A percentile compares a stretch with the other conserved stretches of the same genome.
phyloP scores from a whole-genome alignment of 176 grass and related monocot genomes.

The Carex scoparia region DNA sequence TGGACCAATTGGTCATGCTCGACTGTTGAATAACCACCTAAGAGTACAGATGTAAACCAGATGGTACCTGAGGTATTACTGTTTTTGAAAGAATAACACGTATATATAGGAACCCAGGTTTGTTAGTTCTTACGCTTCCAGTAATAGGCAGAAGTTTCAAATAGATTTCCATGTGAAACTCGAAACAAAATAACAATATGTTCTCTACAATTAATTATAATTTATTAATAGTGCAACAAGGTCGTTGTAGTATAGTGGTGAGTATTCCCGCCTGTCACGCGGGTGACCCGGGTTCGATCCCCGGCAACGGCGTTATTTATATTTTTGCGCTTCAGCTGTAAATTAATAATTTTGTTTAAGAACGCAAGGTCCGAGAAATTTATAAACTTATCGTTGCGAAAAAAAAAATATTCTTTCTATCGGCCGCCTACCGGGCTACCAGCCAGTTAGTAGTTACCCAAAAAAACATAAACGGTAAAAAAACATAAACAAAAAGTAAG shows the following conservation, averaged over 20 bases:
- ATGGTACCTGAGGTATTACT: no score
- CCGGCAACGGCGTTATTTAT: conserved; percentile 14
- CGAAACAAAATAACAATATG: no score
- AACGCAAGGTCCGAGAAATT: neutral
- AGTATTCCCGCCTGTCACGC: conserved; percentile 50
- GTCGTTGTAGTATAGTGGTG: conserved; percentile 58
- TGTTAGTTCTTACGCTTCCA: no score
- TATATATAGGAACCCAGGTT: no score
- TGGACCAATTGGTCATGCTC: no score
- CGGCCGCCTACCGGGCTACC: neutral
- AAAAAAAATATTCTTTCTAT: neutral
- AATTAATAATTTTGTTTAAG: no score
- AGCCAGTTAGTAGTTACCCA: neutral
- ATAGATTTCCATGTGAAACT: no score
- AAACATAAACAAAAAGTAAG: neutral
- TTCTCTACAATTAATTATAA: no score
- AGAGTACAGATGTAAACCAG: no score
- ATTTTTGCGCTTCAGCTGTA: neutral
- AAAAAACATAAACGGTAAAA: neutral
- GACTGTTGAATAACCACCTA: no score
- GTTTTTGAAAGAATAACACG: no score
- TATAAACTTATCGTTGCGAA: neutral
- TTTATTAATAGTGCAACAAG: neutral
- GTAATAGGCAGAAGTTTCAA: no score
- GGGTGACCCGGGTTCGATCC: conserved; percentile 50